Evolutionary conservation across 1,284 basidiomycete genomes (phyloP).

Genomic region (Irpex sp.): DNA sequence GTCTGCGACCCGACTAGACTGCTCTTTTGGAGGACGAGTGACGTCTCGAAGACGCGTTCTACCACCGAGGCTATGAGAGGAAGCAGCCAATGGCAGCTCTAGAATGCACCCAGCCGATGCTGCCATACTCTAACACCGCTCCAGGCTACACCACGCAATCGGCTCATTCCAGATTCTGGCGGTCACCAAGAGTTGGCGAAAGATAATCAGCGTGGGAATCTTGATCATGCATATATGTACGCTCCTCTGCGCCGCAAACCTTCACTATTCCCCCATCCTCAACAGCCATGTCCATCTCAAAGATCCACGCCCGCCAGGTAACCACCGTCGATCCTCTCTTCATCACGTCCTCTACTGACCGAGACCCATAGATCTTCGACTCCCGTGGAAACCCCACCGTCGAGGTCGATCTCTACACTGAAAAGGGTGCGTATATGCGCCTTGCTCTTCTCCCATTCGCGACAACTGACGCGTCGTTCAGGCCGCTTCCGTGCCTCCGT

Average conservation of each 20-base stretch:
- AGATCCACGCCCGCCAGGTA: slow-evolving; percentile 88
- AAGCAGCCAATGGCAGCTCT: background rate
- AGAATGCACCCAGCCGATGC: background rate
- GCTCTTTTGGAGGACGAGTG: no score
- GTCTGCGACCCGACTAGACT: background rate
- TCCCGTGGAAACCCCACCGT: slow-evolving; percentile 96
- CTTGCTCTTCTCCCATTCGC: background rate
- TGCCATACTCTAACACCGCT: background rate
- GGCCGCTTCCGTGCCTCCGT: slow-evolving; percentile 95
- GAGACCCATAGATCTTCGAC: slow-evolving; percentile 82
- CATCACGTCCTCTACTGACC: slow-evolving; percentile 7
- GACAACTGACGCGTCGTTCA: slow-evolving; percentile 29
- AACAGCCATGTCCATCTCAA: slow-evolving; percentile 78
- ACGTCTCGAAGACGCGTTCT: no score
- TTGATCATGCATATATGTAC: slow-evolving; percentile 7
- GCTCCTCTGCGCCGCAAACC: slow-evolving; percentile 14
- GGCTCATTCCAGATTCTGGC: slow-evolving; percentile 3
- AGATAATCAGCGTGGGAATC: slow-evolving; percentile 24
- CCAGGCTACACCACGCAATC: background rate
- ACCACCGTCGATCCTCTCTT: slow-evolving; percentile 12
- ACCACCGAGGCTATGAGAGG: background rate
- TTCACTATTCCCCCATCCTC: slow-evolving; percentile 25
- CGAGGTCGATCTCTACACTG: slow-evolving; percentile 91
- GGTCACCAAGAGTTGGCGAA: background rate
- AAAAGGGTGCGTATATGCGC: slow-evolving; percentile 56